Evolutionary conservation across 2,329 filamentous ascomycete genomes (phyloP), one percentile per base, ranked within the genome.

Genomic region (Colletotrichum zoysiae): DNA sequence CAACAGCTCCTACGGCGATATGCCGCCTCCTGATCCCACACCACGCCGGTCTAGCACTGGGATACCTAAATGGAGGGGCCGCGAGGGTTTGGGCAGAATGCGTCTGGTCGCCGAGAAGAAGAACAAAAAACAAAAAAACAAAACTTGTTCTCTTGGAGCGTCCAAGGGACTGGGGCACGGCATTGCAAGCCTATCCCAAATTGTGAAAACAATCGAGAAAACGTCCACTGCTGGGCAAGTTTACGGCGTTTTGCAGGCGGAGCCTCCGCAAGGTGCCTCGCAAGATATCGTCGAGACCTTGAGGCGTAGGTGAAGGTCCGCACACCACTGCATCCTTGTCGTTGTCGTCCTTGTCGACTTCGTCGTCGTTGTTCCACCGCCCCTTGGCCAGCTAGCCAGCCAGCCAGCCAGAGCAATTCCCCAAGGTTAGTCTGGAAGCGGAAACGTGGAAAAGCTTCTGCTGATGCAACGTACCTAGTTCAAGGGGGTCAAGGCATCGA

Each of bases 271-370:
- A 48, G 26, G 14, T 44, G 12, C 50, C 26, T 26, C 16, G 55
- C 35, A 58, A 42, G 33, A 62, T 62, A 46, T 67, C 50, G 35
- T 48, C 20, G 65, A 50, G 35, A 59, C 26, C 38, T 66, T 20
- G 42, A 3, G 18, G 6, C 16, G 42, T 59, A 38, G 38, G 33
- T 53, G 42, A 56, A 58, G 12, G 23, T 30, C 35, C 20, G 44
- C n/a, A 71, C 67, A 48, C 63, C 53, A 46, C 46, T 42, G 61
- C 44, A 68, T 48, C 68, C 68, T 33, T 51, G 26, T 68, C 44
- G 58, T 71, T 18, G 18, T 67, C 58, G 58, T 67, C 42, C 16
- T 35, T 6, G 35, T 35, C 35, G 35, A 5, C 35, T 3, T 35
- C 35, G 7, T 38, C 35, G 35, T 38, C 35, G 35, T 30, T 5